Conservation (phyloP, 2,329 filamentous ascomycete species). For the Exophiala mesophila region DNA sequence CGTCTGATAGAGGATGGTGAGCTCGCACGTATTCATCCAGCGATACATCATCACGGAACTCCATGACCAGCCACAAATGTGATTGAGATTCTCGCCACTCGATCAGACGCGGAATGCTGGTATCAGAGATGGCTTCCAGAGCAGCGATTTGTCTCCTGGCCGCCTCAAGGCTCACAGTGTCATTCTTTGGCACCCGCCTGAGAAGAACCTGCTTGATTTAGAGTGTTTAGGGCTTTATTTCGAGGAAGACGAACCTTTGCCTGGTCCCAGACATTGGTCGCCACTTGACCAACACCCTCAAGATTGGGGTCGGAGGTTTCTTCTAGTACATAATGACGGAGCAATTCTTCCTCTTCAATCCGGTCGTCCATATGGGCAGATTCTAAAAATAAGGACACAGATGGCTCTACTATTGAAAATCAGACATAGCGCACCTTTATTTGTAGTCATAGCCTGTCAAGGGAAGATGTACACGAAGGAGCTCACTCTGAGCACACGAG, state of each 20-base stretch:
- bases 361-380: not conserved
- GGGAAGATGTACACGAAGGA: too few relatives aligned
- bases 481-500: too few relatives aligned
- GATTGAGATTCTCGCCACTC: not conserved
- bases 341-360: not conserved
- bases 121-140: not conserved
- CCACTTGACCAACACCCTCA: not conserved
- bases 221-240: too few relatives aligned
- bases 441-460: too few relatives aligned
- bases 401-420: not conserved
- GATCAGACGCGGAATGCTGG: not conserved
- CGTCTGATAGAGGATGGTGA: not conserved
- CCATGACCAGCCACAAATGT: not conserved
- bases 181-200: not conserved
- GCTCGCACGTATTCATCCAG: not conserved
- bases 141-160: conserved; percentile 2
- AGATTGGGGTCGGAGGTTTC: not conserved
- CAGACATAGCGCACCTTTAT: too few relatives aligned
- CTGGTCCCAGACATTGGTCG: too few relatives aligned
- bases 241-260: too few relatives aligned
- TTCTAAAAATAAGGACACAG: not conserved
- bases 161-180: not conserved
- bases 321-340: not conserved
- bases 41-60: not conserved
- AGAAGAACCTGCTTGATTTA: not conserved